These are phyloP conservation scores for Gamarada debralockiae DNA, from an alignment of 495 filamentous ascomycete genomes.

Conservation along the genomic window DNA sequence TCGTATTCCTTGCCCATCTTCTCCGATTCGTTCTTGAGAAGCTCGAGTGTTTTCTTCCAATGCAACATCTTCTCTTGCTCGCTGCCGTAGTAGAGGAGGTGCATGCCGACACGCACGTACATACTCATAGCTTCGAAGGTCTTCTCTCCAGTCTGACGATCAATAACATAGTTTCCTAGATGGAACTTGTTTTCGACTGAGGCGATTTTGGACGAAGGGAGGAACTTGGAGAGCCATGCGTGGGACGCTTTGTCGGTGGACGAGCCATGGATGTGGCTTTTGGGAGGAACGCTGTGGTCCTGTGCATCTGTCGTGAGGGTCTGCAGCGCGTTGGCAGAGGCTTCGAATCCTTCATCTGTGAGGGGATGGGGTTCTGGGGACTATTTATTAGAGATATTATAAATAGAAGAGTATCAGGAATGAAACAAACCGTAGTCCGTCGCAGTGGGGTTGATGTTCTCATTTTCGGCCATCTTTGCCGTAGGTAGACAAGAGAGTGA, in stretches of 20 bases:
- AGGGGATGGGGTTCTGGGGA: slow-evolving; percentile 14
- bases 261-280: slow-evolving; percentile 30
- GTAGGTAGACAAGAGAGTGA: background rate
- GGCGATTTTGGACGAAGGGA: slow-evolving; percentile 29
- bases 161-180: slow-evolving; percentile 41
- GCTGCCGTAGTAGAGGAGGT: slow-evolving; percentile 38
- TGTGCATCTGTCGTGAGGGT: slow-evolving; percentile 24
- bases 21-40: slow-evolving; percentile 32
- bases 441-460: background rate
- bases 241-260: slow-evolving; percentile 30
- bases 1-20: slow-evolving; percentile 43
- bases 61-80: slow-evolving; percentile 36
- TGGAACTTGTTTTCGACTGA: slow-evolving; percentile 33
- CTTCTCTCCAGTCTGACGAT: slow-evolving; percentile 34
- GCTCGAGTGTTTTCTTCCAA: slow-evolving; percentile 29
- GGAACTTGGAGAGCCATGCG: slow-evolving; percentile 28
- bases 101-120: slow-evolving; percentile 43
- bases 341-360: slow-evolving; percentile 22
- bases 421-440: background rate
- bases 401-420: background rate
- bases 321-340: slow-evolving; percentile 21
- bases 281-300: slow-evolving; percentile 27
- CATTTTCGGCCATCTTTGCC: background rate
- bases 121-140: slow-evolving; percentile 39
- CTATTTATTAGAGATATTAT: background rate